Conservation (phyloP, 2,329 filamentous ascomycete species). For the Ophiosphaerella herpotricha region DNA sequence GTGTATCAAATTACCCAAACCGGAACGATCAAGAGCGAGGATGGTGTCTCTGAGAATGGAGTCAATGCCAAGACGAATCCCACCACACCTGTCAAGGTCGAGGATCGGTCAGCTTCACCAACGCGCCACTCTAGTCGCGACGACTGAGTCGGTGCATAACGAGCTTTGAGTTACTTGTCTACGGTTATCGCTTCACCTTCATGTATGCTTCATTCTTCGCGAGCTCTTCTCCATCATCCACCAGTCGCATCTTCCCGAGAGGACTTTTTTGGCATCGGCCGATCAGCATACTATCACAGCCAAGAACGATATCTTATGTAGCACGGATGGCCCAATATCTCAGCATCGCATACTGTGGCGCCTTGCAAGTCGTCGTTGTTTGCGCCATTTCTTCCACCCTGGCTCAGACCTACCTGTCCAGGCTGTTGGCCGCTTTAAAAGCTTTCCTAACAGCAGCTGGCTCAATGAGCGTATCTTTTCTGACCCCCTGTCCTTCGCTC, state of each 20-base stretch:
- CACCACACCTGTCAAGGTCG: slow-evolving; percentile 41
- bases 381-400: slow-evolving; percentile 22
- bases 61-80: slow-evolving; percentile 39
- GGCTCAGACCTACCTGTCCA: slow-evolving; percentile 12
- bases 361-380: slow-evolving; percentile 1
- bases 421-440: slow-evolving; percentile 25
- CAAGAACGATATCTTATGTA: slow-evolving; percentile 7
- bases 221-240: slow-evolving; percentile 34
- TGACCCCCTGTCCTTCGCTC: slow-evolving; percentile 14
- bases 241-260: slow-evolving; percentile 23
- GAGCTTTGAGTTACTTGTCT: slow-evolving; percentile 1
- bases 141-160: slow-evolving; percentile 24
- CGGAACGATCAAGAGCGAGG: slow-evolving; percentile 32
- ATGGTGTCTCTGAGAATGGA: slow-evolving; percentile 35
- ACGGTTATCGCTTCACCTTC: slow-evolving; percentile 15
- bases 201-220: slow-evolving; percentile 37
- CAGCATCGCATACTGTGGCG: slow-evolving; percentile 12
- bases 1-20: slow-evolving; percentile 34
- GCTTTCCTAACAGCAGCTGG: slow-evolving; percentile 14
- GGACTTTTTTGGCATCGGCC: slow-evolving; percentile 19
- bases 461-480: slow-evolving; percentile 28
- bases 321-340: slow-evolving; percentile 15
- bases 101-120: slow-evolving; percentile 30
- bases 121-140: slow-evolving; percentile 27
- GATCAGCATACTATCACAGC: slow-evolving; percentile 16